phyloP scores from a whole-genome alignment of 371 early-diverging fungal genomes.

The Syncephalastrum monosporum region DNA sequence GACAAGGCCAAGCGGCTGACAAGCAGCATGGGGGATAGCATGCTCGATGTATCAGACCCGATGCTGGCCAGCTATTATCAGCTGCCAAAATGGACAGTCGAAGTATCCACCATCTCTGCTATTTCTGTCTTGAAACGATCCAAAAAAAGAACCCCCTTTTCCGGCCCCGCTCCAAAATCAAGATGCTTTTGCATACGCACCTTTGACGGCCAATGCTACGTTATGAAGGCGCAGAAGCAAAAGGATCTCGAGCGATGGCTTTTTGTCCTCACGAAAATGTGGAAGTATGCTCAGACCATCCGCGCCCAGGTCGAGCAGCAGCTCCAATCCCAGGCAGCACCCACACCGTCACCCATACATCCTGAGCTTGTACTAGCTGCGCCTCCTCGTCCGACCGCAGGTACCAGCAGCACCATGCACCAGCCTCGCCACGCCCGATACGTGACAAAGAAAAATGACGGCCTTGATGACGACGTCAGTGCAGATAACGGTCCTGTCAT shows the following conservation, averaged over 20 bases:
- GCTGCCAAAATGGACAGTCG: slow-evolving; percentile 46
- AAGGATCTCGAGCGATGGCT: slow-evolving; percentile 53
- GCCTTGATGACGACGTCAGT: no score
- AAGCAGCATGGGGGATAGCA: slow-evolving; percentile 7
- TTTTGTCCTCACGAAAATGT: slow-evolving; percentile 53
- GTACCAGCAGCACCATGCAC: slow-evolving; percentile 8
- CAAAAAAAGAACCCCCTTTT: slow-evolving; percentile 20
- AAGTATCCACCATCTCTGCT: slow-evolving; percentile 34
- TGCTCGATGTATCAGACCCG: slow-evolving; percentile 12
- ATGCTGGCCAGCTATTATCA: slow-evolving; percentile 42
- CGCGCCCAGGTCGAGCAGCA: slow-evolving; percentile 16
- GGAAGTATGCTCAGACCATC: slow-evolving; percentile 40
- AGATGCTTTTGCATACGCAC: slow-evolving; percentile 48
- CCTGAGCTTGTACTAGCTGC: no score
- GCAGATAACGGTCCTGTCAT: slow-evolving; percentile 2
- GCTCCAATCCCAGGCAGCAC: slow-evolving; percentile 12
- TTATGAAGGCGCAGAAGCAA: slow-evolving; percentile 45
- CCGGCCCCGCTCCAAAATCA: slow-evolving; percentile 16
- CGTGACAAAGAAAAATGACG: background rate
- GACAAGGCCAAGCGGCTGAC: slow-evolving; percentile 15
- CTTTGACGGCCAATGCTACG: slow-evolving; percentile 25
- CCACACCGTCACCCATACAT: slow-evolving; percentile 14
- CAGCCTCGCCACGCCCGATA: slow-evolving; percentile 2
- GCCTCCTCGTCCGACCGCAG: no score
- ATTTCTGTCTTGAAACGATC: slow-evolving; percentile 39